These are phyloP conservation scores for Phoma sp. DNA, from an alignment of 2,329 filamentous ascomycete species.

Conservation along the genomic window DNA sequence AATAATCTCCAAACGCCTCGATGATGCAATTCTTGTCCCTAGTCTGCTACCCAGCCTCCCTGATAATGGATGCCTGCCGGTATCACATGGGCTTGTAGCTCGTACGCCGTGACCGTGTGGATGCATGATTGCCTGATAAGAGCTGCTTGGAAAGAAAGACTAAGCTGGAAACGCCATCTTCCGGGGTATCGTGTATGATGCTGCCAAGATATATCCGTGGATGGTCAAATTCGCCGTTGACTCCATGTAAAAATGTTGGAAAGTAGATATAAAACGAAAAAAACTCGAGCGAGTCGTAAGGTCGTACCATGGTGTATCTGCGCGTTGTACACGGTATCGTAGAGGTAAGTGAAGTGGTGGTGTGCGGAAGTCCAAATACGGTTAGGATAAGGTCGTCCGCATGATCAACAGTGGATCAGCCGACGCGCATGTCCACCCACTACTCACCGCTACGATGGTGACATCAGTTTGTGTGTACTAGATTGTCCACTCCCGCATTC, in stretches of 20 bases:
- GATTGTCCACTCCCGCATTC: slow-evolving; percentile 12
- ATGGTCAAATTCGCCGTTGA: slow-evolving; percentile 13
- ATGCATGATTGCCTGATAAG: slow-evolving; percentile 25
- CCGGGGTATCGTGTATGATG: slow-evolving; percentile 44
- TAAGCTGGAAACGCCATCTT: slow-evolving; percentile 34
- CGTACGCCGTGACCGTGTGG: slow-evolving; percentile 21
- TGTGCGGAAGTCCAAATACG: slow-evolving; percentile 28
- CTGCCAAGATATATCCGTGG: slow-evolving; percentile 20
- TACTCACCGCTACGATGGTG: slow-evolving; percentile 23
- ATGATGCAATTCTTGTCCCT: slow-evolving; percentile 24
- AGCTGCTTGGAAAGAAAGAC: slow-evolving; percentile 16
- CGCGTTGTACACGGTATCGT: slow-evolving; percentile 30
- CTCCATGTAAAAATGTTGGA: slow-evolving; percentile 21
- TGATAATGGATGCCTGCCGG: slow-evolving; percentile 20
- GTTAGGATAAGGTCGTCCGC: slow-evolving; percentile 36
- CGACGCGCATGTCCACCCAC: slow-evolving; percentile 36
- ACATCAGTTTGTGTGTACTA: slow-evolving; percentile 17
- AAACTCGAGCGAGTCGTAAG: neutral
- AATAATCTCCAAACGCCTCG: slow-evolving; percentile 15
- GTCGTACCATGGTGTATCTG: slow-evolving; percentile 14
- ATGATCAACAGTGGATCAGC: slow-evolving; percentile 42
- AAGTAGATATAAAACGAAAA: slow-evolving; percentile 11
- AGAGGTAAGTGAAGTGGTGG: slow-evolving; percentile 32
- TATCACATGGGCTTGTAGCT: slow-evolving; percentile 19
- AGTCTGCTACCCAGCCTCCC: slow-evolving; percentile 18